These are phyloP conservation scores for Lactarius akahatsu DNA, from an alignment of 768 basidiomycete genomes.

Conservation along the genomic window DNA sequence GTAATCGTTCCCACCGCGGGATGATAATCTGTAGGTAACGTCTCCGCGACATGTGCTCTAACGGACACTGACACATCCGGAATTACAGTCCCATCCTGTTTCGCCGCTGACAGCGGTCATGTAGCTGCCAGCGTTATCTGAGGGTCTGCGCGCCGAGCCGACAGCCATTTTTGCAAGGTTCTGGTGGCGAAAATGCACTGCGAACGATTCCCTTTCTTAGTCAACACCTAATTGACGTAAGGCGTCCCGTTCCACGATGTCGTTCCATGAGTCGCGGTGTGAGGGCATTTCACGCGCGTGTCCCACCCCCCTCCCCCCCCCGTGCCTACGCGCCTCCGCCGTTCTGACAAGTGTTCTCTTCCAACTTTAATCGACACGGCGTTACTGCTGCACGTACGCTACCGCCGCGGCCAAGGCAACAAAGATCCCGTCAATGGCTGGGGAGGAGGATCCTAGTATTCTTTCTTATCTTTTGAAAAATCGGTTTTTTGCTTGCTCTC, in stretches of 20 bases:
- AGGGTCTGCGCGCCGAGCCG: neutral
- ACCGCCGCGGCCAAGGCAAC: neutral
- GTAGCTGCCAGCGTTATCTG: neutral
- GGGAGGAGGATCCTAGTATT: neutral
- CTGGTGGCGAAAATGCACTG: too few species aligned
- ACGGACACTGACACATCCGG: neutral
- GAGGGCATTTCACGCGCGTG: neutral
- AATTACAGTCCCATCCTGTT: too few species aligned
- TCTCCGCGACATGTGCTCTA: neutral
- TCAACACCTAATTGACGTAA: neutral
- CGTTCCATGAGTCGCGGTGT: neutral
- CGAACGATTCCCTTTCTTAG: neutral
- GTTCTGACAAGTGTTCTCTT: neutral
- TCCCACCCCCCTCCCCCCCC: neutral
- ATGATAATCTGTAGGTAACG: neutral
- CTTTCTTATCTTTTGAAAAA: neutral
- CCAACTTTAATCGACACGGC: neutral
- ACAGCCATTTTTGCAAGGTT: neutral
- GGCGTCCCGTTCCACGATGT: neutral
- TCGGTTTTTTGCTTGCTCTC: neutral
- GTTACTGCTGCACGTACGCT: neutral
- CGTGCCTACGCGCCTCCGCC: neutral
- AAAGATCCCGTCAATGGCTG: neutral
- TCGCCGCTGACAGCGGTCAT: neutral
- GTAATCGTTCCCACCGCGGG: neutral